These are phyloP conservation scores for Aurantiochytrium sp. DNA, from an alignment of 108 stramenopile species.

Conservation along the genomic window DNA sequence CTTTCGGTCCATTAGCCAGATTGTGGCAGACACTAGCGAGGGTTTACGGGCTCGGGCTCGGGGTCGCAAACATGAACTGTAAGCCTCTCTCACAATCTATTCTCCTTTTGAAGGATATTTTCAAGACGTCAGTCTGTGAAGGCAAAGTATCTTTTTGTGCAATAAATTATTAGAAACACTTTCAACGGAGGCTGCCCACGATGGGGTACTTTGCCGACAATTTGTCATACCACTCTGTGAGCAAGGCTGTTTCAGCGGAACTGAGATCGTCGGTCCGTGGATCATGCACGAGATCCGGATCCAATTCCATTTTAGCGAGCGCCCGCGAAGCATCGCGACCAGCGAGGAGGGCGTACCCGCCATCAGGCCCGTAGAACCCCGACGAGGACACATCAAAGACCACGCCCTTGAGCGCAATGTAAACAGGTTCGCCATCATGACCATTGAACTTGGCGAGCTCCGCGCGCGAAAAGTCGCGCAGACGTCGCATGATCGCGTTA, in stretches of 20 bases:
- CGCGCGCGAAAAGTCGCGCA: neutral
- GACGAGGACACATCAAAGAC: neutral
- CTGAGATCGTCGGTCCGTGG: neutral
- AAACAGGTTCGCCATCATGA: neutral
- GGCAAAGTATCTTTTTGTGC: no score
- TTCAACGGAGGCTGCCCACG: neutral
- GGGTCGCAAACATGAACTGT: no score
- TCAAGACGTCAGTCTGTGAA: no score
- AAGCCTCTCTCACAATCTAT: no score
- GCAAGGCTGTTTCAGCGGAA: neutral
- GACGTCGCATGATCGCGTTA: no score
- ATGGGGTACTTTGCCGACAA: neutral
- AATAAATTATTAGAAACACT: no score
- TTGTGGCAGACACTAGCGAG: no score
- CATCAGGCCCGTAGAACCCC: neutral
- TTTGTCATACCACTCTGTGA: neutral
- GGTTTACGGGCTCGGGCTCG: no score
- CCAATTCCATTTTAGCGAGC: neutral
- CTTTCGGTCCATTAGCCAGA: no score
- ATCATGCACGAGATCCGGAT: neutral
- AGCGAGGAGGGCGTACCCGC: neutral
- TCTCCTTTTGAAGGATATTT: no score
- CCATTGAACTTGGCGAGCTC: neutral
- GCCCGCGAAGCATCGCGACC: neutral
- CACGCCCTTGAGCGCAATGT: neutral